These are phyloP conservation scores for Geosmithia flava DNA, from an alignment of 2,329 filamentous ascomycete species.

Conservation along the genomic window DNA sequence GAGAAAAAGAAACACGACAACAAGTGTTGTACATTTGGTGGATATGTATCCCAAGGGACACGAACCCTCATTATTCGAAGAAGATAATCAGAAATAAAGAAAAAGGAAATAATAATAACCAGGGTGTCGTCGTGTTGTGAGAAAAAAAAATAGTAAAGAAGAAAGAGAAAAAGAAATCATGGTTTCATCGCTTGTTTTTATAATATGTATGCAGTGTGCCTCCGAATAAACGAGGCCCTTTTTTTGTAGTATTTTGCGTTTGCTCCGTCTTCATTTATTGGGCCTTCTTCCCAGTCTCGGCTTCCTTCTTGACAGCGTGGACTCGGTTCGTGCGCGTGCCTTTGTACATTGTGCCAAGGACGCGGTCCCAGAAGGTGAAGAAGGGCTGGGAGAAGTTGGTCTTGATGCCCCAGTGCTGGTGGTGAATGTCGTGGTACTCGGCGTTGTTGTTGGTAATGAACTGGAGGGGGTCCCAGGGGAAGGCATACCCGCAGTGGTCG, in stretches of 20 bases:
- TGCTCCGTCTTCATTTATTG: not conserved
- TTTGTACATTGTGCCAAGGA: constrained; percentile 73
- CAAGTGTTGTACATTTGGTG: not conserved
- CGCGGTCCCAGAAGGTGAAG: constrained; percentile 88
- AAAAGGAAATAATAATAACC: not conserved
- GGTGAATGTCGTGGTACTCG: constrained; percentile 93
- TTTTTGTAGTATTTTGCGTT: not conserved
- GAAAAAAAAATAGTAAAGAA: not conserved
- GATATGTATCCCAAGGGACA: not conserved
- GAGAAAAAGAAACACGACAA: not conserved
- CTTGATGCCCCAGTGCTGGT: constrained; percentile 99
- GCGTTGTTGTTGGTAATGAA: constrained; percentile 90
- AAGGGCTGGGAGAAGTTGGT: constrained; percentile 84
- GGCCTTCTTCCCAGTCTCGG: not conserved
- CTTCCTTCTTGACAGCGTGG: constrained; percentile 21
- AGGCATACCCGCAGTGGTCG: constrained; percentile 92
- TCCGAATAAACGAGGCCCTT: not conserved
- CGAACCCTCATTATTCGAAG: not conserved
- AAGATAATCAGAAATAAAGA: not conserved
- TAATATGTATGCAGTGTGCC: not conserved
- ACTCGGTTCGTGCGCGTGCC: constrained; percentile 39
- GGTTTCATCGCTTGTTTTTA: not conserved
- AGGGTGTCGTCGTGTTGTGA: not conserved
- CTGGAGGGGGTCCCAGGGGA: constrained; percentile 91
- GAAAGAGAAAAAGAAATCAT: not conserved